Conservation (phyloP, 495 filamentous ascomycete genomes). For the Bryoglossum gracile region DNA sequence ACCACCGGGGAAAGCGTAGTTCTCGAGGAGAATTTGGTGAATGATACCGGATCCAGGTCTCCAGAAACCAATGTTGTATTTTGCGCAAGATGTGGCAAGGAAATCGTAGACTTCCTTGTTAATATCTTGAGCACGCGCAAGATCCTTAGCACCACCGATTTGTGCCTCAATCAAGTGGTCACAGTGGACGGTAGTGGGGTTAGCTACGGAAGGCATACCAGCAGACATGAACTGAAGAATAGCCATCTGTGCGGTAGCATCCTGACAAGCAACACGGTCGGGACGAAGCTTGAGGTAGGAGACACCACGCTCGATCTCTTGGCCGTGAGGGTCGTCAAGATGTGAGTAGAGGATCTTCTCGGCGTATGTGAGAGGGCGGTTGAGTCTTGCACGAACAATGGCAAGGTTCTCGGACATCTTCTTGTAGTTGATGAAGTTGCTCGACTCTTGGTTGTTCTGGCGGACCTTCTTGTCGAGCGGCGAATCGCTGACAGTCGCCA, state of each 20-base stretch:
- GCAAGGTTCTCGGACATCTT: conserved; percentile 98
- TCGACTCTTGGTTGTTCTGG: conserved; percentile 50
- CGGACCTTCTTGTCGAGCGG: conserved; percentile 49
- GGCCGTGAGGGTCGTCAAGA: conserved; percentile 91
- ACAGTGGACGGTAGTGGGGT: conserved; percentile 95
- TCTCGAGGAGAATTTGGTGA: conserved; percentile 97
- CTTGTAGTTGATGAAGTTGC: conserved; percentile 61
- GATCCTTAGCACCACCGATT: conserved; percentile 88
- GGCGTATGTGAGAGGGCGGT: conserved; percentile 87
- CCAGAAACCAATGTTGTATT: conserved; percentile 99
- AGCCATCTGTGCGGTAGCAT: conserved; percentile 99
- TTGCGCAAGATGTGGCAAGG: conserved; percentile 86
- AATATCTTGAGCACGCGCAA: conserved; percentile 81
- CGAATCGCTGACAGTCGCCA: conserved; percentile 47
- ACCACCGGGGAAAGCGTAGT: conserved; percentile 98
- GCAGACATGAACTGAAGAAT: conserved; percentile 99
- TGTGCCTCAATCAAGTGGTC: conserved; percentile 99
- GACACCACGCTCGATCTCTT: conserved; percentile 90
- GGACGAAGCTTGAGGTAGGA: conserved; percentile 95
- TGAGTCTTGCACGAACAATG: conserved; percentile 79
- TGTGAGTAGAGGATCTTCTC: conserved; percentile 99
- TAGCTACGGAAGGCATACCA: conserved; percentile 88
- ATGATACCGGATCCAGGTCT: conserved; percentile 98
- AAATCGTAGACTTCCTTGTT: conserved; percentile 99
- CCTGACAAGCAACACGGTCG: conserved; percentile 98